Evolutionary conservation across 345 rosid genomes (phyloP), one percentile per base, ranked within the genome.

Genomic region (Viola odorata): DNA sequence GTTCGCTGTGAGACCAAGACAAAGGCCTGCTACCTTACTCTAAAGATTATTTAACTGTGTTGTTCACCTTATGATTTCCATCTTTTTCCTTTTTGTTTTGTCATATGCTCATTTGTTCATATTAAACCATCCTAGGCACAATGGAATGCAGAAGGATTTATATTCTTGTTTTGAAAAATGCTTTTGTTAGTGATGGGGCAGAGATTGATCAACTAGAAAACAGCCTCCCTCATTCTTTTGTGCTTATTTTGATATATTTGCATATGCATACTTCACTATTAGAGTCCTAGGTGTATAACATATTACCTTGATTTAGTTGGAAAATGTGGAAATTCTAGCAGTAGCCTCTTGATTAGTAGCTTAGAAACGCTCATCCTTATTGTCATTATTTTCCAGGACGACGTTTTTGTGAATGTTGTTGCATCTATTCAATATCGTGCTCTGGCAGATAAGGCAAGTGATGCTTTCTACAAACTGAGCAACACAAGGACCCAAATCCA

Each of bases 1-100:
- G 79, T 78, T 41, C 64, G 64, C 11, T 78, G 82, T 37, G 77
- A 78, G 63, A 78, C 82, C 42, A 78, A 75, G 72, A 78, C 82
- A 32, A 78, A 72, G 74, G 82, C 63, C 11, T 56, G 62, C 47
- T 11, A 50, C 9, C 38, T 37, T 4, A 4, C 12, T 13, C 23
- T 40, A 10, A 37, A 45, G 3, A 47, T 49, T 4, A n/a, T 55
- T 16, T 41, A 13, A 8, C 45, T 48, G 12, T 12, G 36, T 4
- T 10, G 11, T 10, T 17, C 6, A 5, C 12, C 9, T 14, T 16
- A 15, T 13, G 41, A 36, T 63, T 54, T 37, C 17, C 9, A 13
- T 42, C 15, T 44, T 38, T 37, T 3, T 7, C 8, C n/a, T 63
- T 12, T 52, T 32, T 23, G 32, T 23, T 2, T 23, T 23, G 32